Percentiles rank a stretch among this genome's conserved stretches.
Conservation (phyloP, 192 early-diverging fungal species). For the Rhizoclosmatium globosum region DNA sequence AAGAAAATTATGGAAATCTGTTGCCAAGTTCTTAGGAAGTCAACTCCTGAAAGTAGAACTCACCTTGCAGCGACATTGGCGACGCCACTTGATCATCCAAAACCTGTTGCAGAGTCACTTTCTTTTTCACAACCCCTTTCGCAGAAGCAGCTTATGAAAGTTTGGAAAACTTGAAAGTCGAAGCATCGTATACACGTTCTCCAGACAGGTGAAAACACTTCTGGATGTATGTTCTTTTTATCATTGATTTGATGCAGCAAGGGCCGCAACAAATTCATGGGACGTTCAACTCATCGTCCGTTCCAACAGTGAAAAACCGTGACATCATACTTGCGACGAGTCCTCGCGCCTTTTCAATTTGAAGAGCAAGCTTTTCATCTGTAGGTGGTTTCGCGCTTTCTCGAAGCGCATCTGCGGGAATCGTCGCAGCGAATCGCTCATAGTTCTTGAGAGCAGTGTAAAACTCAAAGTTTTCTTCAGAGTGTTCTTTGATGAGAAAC, state of each 20-base stretch:
- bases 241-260: constrained; percentile 25
- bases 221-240: constrained; percentile 37
- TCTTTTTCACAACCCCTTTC: constrained; percentile 10
- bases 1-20: constrained; percentile 18
- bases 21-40: background rate
- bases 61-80: constrained; percentile 26
- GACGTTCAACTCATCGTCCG: background rate
- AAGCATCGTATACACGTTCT: constrained; percentile 40
- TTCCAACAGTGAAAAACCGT: background rate
- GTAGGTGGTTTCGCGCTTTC: background rate
- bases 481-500: constrained; percentile 9
- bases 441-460: constrained; percentile 7
- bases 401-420: background rate
- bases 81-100: constrained; percentile 22
- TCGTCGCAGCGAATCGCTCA: background rate
- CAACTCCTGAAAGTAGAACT: background rate
- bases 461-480: constrained; percentile 16
- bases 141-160: constrained; percentile 34
- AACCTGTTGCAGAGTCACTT: constrained; percentile 13
- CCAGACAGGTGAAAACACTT: constrained; percentile 40
- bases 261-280: background rate
- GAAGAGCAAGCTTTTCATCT: background rate
- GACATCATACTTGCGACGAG: background rate
- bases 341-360: background rate
- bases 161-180: constrained; percentile 42